Base-by-base conservation (phyloP, 257 asterid species). In the Solanum medicagineum region DNA sequence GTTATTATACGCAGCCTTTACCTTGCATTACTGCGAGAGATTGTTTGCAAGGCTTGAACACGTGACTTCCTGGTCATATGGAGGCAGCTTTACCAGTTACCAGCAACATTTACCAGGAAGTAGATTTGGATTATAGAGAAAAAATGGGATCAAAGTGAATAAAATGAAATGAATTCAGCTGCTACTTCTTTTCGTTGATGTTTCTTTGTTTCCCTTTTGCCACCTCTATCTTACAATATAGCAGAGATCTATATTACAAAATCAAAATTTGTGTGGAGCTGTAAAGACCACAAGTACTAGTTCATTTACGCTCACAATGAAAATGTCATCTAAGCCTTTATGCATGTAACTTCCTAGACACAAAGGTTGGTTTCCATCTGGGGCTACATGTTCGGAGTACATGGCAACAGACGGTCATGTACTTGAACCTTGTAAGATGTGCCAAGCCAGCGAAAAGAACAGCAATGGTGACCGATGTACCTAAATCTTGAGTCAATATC, bases 251-350 rank as follows among this genome's bases (percentile, higher is more conserved):
- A 93, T 87, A 92, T 90, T 87, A 91, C 93, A 86, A 88, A 70
- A 85, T 86, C 93, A 90, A 93, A 92, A 90, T 88, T 65, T 92
- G 92, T 87, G 87, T 68, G 86, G 87, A 84, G 83, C 81, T 83
- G 71, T 68, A 63, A 85, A 88, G 86, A 84, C 88, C 85, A 85
- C 80, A 89, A 84, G 92, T 83, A 80, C 83, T 83, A 90, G 79
- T 51, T 63, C 59, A 36, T 57, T 90, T 82, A 81, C 88, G 82
- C 88, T 87, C 90, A 5, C 55, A 10, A 82, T 86, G 53, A 86
- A 85, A 65, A 70, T 63, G 88, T 56, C 66, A 45, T 56, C 65
- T 42, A 83, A 69, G 86, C 90, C 69, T 68, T 68, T 81, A 29
- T 60, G 85, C 84, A 70, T 62, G 83, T 44, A 75, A 49, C 82